A percentile compares a stretch with the other conserved stretches of the same genome.
phyloP scores from a whole-genome alignment of 306 rosid genomes.

The Pueraria montana region DNA sequence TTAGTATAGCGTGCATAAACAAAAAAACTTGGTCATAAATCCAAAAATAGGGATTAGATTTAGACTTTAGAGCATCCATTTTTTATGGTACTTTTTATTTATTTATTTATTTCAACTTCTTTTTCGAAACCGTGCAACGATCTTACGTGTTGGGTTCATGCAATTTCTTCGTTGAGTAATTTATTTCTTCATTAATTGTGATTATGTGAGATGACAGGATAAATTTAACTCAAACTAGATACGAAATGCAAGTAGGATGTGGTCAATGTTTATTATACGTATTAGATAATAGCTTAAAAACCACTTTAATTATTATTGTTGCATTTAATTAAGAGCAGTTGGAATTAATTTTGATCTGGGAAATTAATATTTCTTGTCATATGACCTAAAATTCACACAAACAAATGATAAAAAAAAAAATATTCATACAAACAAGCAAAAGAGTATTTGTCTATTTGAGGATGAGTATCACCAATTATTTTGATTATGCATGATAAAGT shows the following conservation, averaged over 20 bases:
- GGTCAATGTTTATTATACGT: neutral
- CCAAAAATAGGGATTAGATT: neutral
- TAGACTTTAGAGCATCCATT: constrained; percentile 7
- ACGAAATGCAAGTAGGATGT: constrained; percentile 2
- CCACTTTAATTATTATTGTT: constrained; percentile 7
- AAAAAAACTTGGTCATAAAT: neutral
- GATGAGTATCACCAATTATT: neutral
- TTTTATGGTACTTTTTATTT: constrained; percentile 14
- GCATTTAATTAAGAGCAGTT: neutral
- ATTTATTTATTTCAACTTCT: neutral
- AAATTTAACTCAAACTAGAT: constrained; percentile 29
- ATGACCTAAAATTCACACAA: constrained; percentile 4
- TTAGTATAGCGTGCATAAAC: neutral
- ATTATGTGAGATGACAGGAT: constrained; percentile 24
- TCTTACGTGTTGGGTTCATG: neutral
- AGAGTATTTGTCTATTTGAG: neutral
- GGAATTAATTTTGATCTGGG: constrained; percentile 20
- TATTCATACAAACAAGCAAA: neutral
- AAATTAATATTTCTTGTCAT: neutral
- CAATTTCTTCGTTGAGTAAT: constrained; percentile 16
- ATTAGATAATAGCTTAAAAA: neutral
- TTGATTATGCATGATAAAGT: neutral
- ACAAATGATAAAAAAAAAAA: neutral
- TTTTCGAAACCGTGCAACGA: constrained; percentile 1
- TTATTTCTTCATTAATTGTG: constrained; percentile 20